Evolutionary conservation across 345 rosid species (phyloP), one percentile per base, ranked within the genome.

Genomic region (Carallia brachiata): DNA sequence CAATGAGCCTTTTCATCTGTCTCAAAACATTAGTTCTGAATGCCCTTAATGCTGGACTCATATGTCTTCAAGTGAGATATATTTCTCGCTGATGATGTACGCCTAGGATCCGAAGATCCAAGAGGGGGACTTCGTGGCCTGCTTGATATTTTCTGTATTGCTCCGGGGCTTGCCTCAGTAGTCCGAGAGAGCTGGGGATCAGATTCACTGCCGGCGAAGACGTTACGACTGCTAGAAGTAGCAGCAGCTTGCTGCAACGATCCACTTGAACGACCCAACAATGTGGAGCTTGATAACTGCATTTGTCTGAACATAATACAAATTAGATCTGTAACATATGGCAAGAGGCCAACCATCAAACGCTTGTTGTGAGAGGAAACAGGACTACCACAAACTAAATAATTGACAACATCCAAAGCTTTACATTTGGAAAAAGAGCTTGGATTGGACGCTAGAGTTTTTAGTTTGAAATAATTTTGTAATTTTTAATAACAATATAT

Each of bases 31-130:
- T 88, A 85, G 52, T 80, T 65, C 74, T 88, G 89, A 0, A 90
- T 84, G 71, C 92, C 97, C 77, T 82, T 88, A 0, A 90, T 77
- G 47, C 89, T 77, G 34, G 85, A 71, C 47, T 90, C 97, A n/a
- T 81, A 87, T 16, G 70, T 79, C 84, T 85, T 87, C 54, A 78
- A 65, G 40, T 81, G 84, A 18, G 75, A 8, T 1, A 78, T 62
- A 32, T 74, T 82, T 81, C 92, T 83, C 2, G 84, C 83, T 8
- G 95, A 86, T 10, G 83, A 71, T 19, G 89, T 44, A 18, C 83
- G 91, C 83, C 85, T 86, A 27, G 86, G 84, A 32, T 86, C 97
- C 6, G 92, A 69, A 47, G 89, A 79, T 34, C 86, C 85, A 19
- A 77, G 77, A 2, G 88, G 88, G 19, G 89, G 82, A 65, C 81